Evolutionary conservation across 331 rosid species (phyloP), one percentile per base, ranked within the genome.

Genomic region (Pyrus hybrid): DNA sequence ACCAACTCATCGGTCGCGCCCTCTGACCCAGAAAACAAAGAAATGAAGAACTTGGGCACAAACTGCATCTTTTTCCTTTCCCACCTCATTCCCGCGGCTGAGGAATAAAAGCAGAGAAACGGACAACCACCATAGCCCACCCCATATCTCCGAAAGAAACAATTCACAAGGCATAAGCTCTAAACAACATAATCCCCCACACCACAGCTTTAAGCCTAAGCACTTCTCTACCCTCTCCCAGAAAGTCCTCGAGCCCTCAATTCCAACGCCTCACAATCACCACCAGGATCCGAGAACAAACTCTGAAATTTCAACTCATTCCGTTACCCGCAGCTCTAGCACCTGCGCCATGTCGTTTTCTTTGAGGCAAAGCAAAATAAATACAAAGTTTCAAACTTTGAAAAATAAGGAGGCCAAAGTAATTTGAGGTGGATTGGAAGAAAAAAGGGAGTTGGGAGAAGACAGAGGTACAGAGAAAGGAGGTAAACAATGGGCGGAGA

Each of bases 141-240:
- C 37, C 6, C 63, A 57, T 21, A 7, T 57, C 8, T 20, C 2
- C 13, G 12, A 33, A 29, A 53, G 32, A 71, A 54, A 22, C 14
- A 32, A 13, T 2, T 71, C 76, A 30, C 49, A 82, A 79, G 88
- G 84, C 86, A 32, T 63, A 79, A 53, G 78, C 84, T 80, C 77
- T 81, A 21, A 68, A 79, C 41, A 49, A 76, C 71, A 61, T 81
- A 60, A 62, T 67, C 56, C 81, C 74, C 57, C 77, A 79, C 49
- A 81, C 84, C 62, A 76, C 75, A 67, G 79, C 74, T 45, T 70
- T 77, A 20, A 63, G 82, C 43, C 58, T 77, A 28, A 63, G 76
- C 30, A 62, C 77, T 68, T 66, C 75, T 56, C 30, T 68, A 75
- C 72, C 77, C 58, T 63, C 81, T n/a, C 53, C 64, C 7, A 56